Percentiles rank a stretch among this genome's conserved stretches.
These are phyloP conservation scores for Ceratocystis huliohia DNA, from an alignment of 2,329 filamentous ascomycete genomes.

Conservation along the genomic window DNA sequence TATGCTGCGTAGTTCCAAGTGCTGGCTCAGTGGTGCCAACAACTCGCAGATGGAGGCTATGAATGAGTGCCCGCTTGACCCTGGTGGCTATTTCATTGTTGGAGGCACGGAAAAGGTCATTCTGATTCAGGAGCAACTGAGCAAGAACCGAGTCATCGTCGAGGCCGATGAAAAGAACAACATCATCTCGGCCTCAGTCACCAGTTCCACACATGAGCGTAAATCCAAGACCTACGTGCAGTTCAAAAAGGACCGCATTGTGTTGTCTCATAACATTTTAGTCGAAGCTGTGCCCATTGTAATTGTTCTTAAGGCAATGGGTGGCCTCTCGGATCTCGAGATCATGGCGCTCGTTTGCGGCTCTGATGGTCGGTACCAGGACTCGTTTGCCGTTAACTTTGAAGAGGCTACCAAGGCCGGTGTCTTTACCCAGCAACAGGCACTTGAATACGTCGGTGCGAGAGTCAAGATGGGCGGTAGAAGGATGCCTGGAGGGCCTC, in stretches of 20 bases:
- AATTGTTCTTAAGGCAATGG: conserved; percentile 83
- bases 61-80: conserved; percentile 91
- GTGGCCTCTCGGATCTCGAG: conserved; percentile 86
- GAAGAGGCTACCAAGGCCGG: conserved; percentile 76
- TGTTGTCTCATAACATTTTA: conserved; percentile 83
- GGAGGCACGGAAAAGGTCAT: conserved; percentile 98
- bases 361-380: conserved; percentile 76
- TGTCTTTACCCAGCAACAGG: conserved; percentile 88
- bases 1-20: conserved; percentile 94
- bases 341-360: conserved; percentile 86
- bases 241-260: conserved; percentile 83
- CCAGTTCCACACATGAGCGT: conserved; percentile 91
- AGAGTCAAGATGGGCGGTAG: conserved; percentile 78
- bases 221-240: conserved; percentile 97
- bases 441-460: conserved; percentile 78
- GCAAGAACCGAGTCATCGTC: conserved; percentile 97
- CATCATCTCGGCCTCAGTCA: conserved; percentile 89
- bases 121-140: conserved; percentile 92
- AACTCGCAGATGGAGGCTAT: conserved; percentile 81
- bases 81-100: conserved; percentile 95
- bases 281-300: conserved; percentile 92
- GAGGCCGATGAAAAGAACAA: conserved; percentile 87
- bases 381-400: conserved; percentile 90
- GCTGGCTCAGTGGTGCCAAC: conserved; percentile 68
- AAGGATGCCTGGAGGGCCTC: conserved; percentile 38